Evolutionary conservation across 768 basidiomycete species (phyloP).

Genomic region (Russula sp.): DNA sequence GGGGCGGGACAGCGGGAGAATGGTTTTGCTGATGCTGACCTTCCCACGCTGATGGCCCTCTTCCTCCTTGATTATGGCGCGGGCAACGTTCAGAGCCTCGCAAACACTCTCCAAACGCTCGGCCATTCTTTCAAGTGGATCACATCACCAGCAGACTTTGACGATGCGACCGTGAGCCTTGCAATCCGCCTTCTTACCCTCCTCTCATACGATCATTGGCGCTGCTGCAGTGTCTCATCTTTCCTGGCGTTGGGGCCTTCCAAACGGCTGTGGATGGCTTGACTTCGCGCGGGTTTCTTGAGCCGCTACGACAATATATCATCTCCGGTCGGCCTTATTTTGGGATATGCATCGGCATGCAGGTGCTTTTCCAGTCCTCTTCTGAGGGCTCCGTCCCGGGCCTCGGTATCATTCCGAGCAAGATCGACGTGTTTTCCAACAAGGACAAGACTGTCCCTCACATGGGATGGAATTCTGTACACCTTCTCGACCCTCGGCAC

Average conservation of each 20-base stretch:
- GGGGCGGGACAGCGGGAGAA: not conserved
- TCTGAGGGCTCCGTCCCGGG: slow-evolving; percentile 63
- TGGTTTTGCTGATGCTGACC: not conserved
- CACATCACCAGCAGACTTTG: slow-evolving; percentile 69
- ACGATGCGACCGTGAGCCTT: slow-evolving; percentile 75
- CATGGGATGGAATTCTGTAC: slow-evolving; percentile 92
- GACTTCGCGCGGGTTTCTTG: slow-evolving; percentile 58
- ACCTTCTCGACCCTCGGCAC: slow-evolving; percentile 42
- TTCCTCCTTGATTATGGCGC: slow-evolving; percentile 97
- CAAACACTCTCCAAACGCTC: slow-evolving; percentile 79
- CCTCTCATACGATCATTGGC: slow-evolving; percentile 16
- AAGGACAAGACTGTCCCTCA: slow-evolving; percentile 86
- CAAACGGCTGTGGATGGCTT: slow-evolving; percentile 80
- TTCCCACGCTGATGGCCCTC: slow-evolving; percentile 40
- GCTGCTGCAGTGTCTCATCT: slow-evolving; percentile 73
- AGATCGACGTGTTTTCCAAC: slow-evolving; percentile 67
- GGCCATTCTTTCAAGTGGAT: slow-evolving; percentile 92
- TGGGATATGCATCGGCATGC: slow-evolving; percentile 98
- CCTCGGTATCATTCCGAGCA: slow-evolving; percentile 76
- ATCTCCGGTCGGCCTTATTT: slow-evolving; percentile 87
- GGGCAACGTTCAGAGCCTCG: slow-evolving; percentile 89
- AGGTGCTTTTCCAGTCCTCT: slow-evolving; percentile 86
- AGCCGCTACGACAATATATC: slow-evolving; percentile 78
- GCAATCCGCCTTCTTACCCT: slow-evolving; percentile 2
- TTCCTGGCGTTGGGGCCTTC: slow-evolving; percentile 96